Base-by-base conservation (phyloP, 495 filamentous ascomycete species). In the Wilcoxina mikolae region DNA sequence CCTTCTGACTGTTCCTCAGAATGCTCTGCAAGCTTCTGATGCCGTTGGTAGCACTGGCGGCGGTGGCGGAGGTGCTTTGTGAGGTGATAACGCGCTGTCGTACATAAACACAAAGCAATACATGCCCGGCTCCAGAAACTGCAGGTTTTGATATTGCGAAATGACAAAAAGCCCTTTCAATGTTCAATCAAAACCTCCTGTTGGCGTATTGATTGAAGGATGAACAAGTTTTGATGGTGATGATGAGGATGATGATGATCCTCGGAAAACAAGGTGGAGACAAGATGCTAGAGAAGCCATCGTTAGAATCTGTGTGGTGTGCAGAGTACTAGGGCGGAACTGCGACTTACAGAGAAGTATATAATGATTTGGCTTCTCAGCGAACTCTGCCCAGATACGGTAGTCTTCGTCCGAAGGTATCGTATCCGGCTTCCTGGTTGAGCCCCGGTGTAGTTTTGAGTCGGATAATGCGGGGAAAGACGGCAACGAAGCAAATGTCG, bases 121-220 rank as follows among this genome's bases (percentile, higher is more conserved):
- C 33, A 52, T 58, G 57, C 42, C 42, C 38, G 44, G 55, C 35
- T 48, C 33, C 55, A 56, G 48, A 41, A 15, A 48, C 54, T 57
- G 50, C 41, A 53, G 55, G 58, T 58, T 61, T 53, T 56, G 56
- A 56, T 46, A 53, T 58, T 45, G 58, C 49, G 61, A 54, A 45
- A 53, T 50, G 58, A 46, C 54, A 60, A 49, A 53, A 58, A 3
- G 43, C 23, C 35, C 20, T 39, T 46, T 20, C 2, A 18, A 11
- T 7, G 43, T 46, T 11, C n/a, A 12, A 24, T 46, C n/a, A 46
- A 46, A 24, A 2, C 23, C n/a, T 3, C 43, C 12, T 39, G 35
- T 15, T 18, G 35, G 35, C 35, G 15, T 39, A 18, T 1, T 39
- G 35, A 12, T 39, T 39, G n/a, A 35, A 35, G 31, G 31, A 35